Evolutionary conservation across 2,329 filamentous ascomycete genomes (phyloP), one percentile per base, ranked within the genome.

Genomic region (Ascochyta koolunga): DNA sequence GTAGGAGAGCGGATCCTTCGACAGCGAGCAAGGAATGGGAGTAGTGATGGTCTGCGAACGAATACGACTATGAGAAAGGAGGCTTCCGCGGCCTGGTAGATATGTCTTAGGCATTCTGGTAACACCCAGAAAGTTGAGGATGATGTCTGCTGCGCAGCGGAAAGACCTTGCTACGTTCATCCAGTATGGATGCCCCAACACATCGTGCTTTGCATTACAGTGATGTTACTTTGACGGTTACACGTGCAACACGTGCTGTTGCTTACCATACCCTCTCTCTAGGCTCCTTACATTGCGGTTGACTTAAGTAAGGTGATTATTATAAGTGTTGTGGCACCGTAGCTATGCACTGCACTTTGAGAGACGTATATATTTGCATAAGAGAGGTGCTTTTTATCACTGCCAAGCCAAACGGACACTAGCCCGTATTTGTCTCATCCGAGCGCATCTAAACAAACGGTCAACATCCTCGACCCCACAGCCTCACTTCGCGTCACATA

Each of bases 11-110:
- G 66, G 67, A 66, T 62, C 58, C 58, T 62, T 64, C 58, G 54
- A 71, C 55, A 47, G 68, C 64, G 66, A 70, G 66, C 67, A 68
- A 66, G 59, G 67, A 68, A 66, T 66, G 66, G 61, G 62, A 65
- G 59, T 56, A 62, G 65, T 65, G 61, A 59, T 66, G 62, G 65
- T 67, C 60, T 65, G 61, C 53, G 61, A 60, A 60, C 53, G 50
- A 59, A 60, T 62, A 59, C 56, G 59, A 54, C 56, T 62, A 61
- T 55, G 62, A 56, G 62, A 65, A 62, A 56, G 45, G 59, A 62
- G 62, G 61, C 52, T 57, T 50, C 56, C 63, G 51, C 55, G 25
- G 50, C 61, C 55, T 48, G 59, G 59, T 53, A 48, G 49, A 56
- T 53, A 54, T 51, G 27, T 59, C 38, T 48, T 39, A 45, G 50